These are phyloP conservation scores for Tylopilus subfusipes DNA, from an alignment of 768 basidiomycete genomes.

Conservation along the genomic window DNA sequence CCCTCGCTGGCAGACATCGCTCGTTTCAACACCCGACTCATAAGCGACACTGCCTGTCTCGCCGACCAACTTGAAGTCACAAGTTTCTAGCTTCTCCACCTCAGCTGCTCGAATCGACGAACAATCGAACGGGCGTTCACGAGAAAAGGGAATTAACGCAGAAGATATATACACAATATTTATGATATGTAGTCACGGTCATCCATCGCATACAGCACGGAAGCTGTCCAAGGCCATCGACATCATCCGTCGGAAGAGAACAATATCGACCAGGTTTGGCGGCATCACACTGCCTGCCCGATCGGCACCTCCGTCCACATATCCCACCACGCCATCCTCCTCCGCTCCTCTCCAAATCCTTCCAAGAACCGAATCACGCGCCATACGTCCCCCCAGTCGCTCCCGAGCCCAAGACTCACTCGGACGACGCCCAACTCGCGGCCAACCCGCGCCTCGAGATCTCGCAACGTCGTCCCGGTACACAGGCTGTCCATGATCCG, in stretches of 20 bases:
- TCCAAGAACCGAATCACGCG: slow-evolving; percentile 48
- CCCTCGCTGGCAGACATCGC: background rate
- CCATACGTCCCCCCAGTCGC: slow-evolving; percentile 73
- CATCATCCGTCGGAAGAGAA: background rate
- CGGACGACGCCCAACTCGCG: slow-evolving; percentile 72
- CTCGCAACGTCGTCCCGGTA: slow-evolving; percentile 55
- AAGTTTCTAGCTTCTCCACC: too few species aligned
- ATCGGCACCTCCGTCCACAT: slow-evolving; percentile 32
- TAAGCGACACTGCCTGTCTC: background rate
- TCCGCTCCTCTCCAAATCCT: slow-evolving; percentile 40
- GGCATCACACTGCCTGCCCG: slow-evolving; percentile 33
- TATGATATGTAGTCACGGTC: too few species aligned
- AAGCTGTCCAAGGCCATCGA: too few species aligned
- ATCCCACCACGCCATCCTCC: slow-evolving; percentile 41
- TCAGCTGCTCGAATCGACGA: too few species aligned
- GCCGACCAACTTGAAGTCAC: too few species aligned
- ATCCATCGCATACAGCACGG: too few species aligned
- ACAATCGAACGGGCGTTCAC: background rate
- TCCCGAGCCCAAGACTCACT: slow-evolving; percentile 76
- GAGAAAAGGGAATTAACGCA: too few species aligned
- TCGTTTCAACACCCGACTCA: background rate
- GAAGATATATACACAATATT: background rate
- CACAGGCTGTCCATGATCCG: slow-evolving; percentile 61
- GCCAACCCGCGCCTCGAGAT: slow-evolving; percentile 59
- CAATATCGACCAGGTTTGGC: slow-evolving; percentile 1